Conservation (phyloP, 1,139 yeast species). For the Maudiozyma humilis region DNA sequence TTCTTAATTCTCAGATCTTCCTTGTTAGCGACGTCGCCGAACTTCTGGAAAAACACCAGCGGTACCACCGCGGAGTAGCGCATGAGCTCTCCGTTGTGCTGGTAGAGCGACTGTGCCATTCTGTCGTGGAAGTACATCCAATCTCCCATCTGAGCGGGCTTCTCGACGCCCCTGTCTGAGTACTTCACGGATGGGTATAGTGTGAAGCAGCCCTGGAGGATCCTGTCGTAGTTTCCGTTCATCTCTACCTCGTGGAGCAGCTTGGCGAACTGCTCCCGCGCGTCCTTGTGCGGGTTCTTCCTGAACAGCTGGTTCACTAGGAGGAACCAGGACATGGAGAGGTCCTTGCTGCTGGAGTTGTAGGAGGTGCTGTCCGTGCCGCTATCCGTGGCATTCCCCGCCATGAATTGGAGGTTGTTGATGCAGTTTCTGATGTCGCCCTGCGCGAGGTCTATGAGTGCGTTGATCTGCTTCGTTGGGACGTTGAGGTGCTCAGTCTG, state of each 20-base stretch:
- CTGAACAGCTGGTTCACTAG: conserved; percentile 48
- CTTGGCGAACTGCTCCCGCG: conserved; percentile 41
- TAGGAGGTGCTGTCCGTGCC: too few relatives aligned
- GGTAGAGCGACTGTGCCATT: conserved; percentile 38
- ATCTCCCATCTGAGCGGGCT: conserved; percentile 60
- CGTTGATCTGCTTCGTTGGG: conserved; percentile 37
- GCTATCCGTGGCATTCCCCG: too few relatives aligned
- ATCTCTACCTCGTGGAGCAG: conserved; percentile 43
- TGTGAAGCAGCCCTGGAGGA: conserved; percentile 66
- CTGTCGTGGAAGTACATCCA: conserved; percentile 70
- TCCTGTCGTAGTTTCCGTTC: conserved; percentile 49
- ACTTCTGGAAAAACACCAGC: conserved; percentile 55
- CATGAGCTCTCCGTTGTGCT: conserved; percentile 42
- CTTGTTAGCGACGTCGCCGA: conserved; percentile 47
- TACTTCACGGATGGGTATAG: conserved; percentile 47
- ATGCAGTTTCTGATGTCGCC: conserved; percentile 84
- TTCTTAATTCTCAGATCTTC: conserved; percentile 23
- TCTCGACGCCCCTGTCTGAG: conserved; percentile 58
- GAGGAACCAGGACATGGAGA: conserved; percentile 51
- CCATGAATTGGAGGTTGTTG: conserved; percentile 65
- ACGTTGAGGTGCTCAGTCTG: conserved; percentile 37
- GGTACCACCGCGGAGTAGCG: conserved; percentile 53
- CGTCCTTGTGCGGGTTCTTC: conserved; percentile 38
- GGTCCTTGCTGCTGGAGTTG: conserved; percentile 42
- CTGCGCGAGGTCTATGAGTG: conserved; percentile 63